Conservation (phyloP, 2,329 filamentous ascomycete species). For the Dothideomycetes sp. region DNA sequence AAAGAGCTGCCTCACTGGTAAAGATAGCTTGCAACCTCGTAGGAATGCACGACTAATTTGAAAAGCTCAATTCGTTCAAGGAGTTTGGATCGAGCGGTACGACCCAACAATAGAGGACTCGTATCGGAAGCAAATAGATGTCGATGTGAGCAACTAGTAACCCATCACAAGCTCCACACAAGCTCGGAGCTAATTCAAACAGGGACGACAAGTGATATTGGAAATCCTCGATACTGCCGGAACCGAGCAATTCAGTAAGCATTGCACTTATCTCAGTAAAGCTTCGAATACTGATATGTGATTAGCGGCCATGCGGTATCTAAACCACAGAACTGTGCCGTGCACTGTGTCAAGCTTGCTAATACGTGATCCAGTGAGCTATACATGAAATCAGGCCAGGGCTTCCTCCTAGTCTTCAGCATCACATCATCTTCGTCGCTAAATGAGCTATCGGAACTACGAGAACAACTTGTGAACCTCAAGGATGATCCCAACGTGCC, state of each 20-base stretch:
- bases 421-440: constrained; percentile 81
- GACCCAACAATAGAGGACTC: constrained; percentile 54
- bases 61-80: constrained; percentile 81
- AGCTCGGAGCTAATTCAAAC: constrained; percentile 7
- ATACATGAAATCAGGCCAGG: constrained; percentile 90
- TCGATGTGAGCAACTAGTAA: constrained; percentile 57
- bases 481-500: constrained; percentile 65
- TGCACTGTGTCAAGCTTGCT: background rate
- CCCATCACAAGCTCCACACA: background rate
- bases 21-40: constrained; percentile 18
- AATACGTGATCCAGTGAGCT: constrained; percentile 47
- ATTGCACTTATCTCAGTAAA: background rate
- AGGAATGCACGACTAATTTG: constrained; percentile 6
- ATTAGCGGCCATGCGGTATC: constrained; percentile 47
- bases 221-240: constrained; percentile 90
- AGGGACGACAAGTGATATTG: constrained; percentile 80
- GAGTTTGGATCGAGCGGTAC: constrained; percentile 79
- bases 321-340: no score
- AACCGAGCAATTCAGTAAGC: constrained; percentile 84
- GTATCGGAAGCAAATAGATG: constrained; percentile 52
- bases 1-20: constrained; percentile 86
- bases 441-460: constrained; percentile 66
- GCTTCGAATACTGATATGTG: constrained; percentile 12
- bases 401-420: constrained; percentile 84
- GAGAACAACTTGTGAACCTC: constrained; percentile 83